Evolutionary conservation across 805 yeast genomes (phyloP).

Genomic region (Helenozyma rhizophorensis): DNA sequence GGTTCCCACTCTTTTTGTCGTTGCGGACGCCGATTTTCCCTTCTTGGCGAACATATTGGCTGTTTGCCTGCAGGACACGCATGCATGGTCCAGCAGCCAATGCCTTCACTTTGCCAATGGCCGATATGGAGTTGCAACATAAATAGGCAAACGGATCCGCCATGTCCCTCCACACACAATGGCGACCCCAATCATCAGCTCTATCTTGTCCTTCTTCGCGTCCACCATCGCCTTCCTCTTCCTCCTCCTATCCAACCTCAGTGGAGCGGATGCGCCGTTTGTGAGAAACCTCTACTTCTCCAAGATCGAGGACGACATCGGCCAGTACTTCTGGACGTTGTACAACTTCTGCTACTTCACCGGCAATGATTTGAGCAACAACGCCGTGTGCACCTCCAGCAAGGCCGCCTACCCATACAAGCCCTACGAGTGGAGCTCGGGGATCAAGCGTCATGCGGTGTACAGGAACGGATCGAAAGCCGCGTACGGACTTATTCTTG

Average conservation of each 20-base stretch:
- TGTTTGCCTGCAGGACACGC: too few species aligned
- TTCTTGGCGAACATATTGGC: too few species aligned
- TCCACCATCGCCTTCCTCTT: conserved; percentile 11
- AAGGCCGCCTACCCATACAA: conserved; percentile 10
- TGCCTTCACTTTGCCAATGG: too few species aligned
- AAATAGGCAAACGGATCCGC: too few species aligned
- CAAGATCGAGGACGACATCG: conserved; percentile 4
- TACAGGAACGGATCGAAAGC: conserved; percentile 8
- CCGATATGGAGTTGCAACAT: too few species aligned
- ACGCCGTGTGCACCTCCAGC: conserved; percentile 7
- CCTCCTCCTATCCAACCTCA: conserved; percentile 11
- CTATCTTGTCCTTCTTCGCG: conserved; percentile 9
- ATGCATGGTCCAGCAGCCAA: too few species aligned
- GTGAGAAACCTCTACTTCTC: conserved; percentile 10
- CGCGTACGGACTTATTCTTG: conserved; percentile 6
- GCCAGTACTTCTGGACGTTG: conserved; percentile 10
- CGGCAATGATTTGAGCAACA: conserved; percentile 6
- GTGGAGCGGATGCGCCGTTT: conserved; percentile 10
- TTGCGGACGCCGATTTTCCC: too few species aligned
- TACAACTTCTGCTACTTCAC: conserved; percentile 8
- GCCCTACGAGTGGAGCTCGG: conserved; percentile 11
- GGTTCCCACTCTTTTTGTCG: too few species aligned
- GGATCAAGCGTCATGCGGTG: conserved; percentile 1
- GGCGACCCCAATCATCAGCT: too few species aligned
- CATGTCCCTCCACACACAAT: too few species aligned